Base-by-base conservation (phyloP, 768 basidiomycete genomes). In the Gloeopeniophorella convolvens region DNA sequence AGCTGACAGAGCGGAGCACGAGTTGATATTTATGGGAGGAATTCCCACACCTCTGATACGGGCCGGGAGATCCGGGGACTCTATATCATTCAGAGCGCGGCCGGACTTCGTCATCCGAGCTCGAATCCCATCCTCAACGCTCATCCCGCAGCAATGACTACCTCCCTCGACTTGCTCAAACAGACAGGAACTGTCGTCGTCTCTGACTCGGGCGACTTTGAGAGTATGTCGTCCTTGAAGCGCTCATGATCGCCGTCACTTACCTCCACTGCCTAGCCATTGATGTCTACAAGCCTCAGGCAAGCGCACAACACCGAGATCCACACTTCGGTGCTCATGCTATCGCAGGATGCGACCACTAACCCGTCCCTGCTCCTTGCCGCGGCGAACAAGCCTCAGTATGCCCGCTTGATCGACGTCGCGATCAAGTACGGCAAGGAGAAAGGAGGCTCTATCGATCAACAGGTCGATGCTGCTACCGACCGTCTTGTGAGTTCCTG, bases 201-300 rank as follows among this genome's bases (percentile, higher is more conserved):
- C 64, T 93, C 90, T 41, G 95, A 99, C 77, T 94, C 92, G 51
- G 95, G 94, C 48, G 94, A 96, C 71, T 95, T 96, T 65, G 89
- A 89, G 70, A 78, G 91, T 75, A 51, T 59, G 4, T 28, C 23
- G 44, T 31, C 30, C 16, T 50, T 34, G 20, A 9, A 36, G 21
- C 31, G 53, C 42, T n/a, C n/a, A n/a, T n/a, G n/a, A n/a, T 36
- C 48, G 30, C 53, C 16, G 42, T 46, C 57, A 21, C 34, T 54
- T 24, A 37, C 54, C 26, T 39, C 56, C 39, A 56, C 34, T 52
- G 12, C 27, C 32, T 27, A 93, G 90, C 87, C 58, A 96, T 97
- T 76, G 92, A 84, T 72, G 83, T 77, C 55, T 97, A 95, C 83
- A 94, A 96, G 74, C 95, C 95, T 60, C 92, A 89, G 73, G 83